A percentile compares a stretch with the other conserved stretches of the same genome.
Conservation (phyloP, 495 filamentous ascomycete genomes). For the Pyrenopolyporus hunteri region DNA sequence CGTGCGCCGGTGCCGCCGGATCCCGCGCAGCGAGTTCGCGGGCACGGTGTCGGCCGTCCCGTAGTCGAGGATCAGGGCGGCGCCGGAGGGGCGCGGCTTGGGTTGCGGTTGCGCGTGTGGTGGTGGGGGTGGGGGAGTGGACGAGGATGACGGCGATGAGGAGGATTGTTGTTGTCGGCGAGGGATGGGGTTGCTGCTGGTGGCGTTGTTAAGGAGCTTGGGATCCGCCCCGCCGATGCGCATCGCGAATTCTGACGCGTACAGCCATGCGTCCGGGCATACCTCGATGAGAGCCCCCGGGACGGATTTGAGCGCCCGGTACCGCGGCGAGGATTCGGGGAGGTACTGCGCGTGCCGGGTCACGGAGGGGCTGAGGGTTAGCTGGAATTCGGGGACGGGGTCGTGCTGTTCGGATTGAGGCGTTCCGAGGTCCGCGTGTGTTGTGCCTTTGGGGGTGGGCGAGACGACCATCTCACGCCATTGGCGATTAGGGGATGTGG, state of each 20-base stretch:
- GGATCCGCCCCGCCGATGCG: conserved; percentile 85
- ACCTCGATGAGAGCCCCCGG: conserved; percentile 78
- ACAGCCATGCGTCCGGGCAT: conserved; percentile 81
- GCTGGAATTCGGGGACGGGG: conserved; percentile 76
- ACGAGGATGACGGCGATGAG: too few relatives aligned
- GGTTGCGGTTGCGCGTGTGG: too few relatives aligned
- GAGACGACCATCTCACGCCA: conserved; percentile 92
- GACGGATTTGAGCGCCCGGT: conserved; percentile 70
- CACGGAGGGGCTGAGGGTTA: conserved; percentile 71
- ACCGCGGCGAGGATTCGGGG: conserved; percentile 81
- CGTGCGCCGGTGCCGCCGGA: conserved; percentile 72
- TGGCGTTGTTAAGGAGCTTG: too few relatives aligned
- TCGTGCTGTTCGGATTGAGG: conserved; percentile 61
- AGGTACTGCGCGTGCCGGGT: conserved; percentile 86
- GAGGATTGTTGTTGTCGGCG: too few relatives aligned
- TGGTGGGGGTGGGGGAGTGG: conserved; percentile 25
- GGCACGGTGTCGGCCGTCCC: conserved; percentile 80
- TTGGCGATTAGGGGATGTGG: conserved; percentile 59
- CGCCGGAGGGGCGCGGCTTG: conserved; percentile 73
- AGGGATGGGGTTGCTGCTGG: background rate
- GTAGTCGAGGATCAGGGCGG: conserved; percentile 93
- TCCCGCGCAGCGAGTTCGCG: conserved; percentile 85
- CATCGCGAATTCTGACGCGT: conserved; percentile 76
- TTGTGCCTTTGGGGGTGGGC: conserved; percentile 59
- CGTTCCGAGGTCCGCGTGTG: conserved; percentile 50